Evolutionary conservation across 2,329 filamentous ascomycete species (phyloP), one percentile per base, ranked within the genome.

Genomic region (Periconia macrospinosa): DNA sequence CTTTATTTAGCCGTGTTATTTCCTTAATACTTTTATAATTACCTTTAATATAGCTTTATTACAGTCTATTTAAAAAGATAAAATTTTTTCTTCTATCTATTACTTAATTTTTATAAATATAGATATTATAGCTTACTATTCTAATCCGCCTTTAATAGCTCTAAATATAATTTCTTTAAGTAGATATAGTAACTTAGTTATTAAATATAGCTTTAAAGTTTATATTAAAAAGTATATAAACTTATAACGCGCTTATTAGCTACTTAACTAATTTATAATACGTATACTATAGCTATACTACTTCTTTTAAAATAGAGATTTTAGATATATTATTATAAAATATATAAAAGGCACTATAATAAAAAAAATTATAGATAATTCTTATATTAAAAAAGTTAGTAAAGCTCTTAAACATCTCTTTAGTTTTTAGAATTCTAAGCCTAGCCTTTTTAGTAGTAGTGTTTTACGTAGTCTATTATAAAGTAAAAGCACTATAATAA

Each of bases 141-240:
- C 47, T 30, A 30, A 49, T 42, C 37, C 37, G 41, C 37, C 37
- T 49, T 42, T 18, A 11, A 18, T 10, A 41, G 23, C 19, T 41
- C 23, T 6, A n/a, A 18, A 47, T 17, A n/a, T 9, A 35, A 47
- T 47, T 27, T 27, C 23, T 47, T n/a, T 37, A 19, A 27, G 45
- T 18, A 47, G 20, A 15, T 47, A 77, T 68, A 6, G 23, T n/a
- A 44, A 44, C 42, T 30, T 9, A 20, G 46, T 48, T n/a, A 47
- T 54, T 13, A 48, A 54, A 30, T 54, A 33, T 45, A 47, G 52
- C 20, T 27, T 27, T 18, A 27, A 20, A 27, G 44, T 50, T 14
- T 50, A 20, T 15, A 40, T 37, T 30, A 18, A 47, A 44, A 47
- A 54, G n/a, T 50, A 44, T 18, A 48, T 20, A 17, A 54, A 54